phyloP scores from a whole-genome alignment of 352 stramenopile species.

The Phytophthora pseudosyringae region DNA sequence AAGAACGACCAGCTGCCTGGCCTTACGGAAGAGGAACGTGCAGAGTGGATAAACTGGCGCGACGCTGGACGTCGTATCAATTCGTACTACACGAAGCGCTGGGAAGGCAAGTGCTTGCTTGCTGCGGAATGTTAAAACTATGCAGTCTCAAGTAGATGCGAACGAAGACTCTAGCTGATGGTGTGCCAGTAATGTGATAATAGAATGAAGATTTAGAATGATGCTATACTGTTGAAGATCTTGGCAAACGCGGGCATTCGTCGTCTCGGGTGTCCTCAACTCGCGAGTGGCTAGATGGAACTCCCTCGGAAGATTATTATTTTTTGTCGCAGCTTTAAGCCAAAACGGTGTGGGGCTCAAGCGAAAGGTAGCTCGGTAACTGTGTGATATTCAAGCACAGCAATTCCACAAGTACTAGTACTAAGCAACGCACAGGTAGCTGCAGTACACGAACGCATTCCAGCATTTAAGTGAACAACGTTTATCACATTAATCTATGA shows the following conservation, averaged over 20 bases:
- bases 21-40: conserved; percentile 22
- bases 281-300: no score
- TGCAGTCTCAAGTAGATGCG: neutral
- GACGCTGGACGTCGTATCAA: conserved; percentile 44
- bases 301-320: no score
- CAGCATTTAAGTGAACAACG: conserved; percentile 37
- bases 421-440: no score
- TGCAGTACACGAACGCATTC: no score
- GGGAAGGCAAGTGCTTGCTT: conserved; percentile 40
- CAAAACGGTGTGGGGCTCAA: no score
- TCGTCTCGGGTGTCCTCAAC: no score
- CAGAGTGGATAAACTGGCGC: conserved; percentile 23
- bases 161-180: neutral
- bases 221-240: neutral
- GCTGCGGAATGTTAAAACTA: conserved; percentile 26
- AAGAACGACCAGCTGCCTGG: conserved; percentile 36
- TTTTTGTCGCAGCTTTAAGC: no score
- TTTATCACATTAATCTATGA: conserved; percentile 2
- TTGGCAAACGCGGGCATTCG: no score
- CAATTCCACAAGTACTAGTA: no score
- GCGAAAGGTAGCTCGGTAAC: no score
- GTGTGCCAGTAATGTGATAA: neutral
- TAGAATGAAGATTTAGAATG: conserved; percentile 1
- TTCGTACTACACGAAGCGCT: conserved; percentile 45
- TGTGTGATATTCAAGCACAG: no score